These are phyloP conservation scores for Salix dunnii DNA, from an alignment of 345 rosid species.

Conservation along the genomic window DNA sequence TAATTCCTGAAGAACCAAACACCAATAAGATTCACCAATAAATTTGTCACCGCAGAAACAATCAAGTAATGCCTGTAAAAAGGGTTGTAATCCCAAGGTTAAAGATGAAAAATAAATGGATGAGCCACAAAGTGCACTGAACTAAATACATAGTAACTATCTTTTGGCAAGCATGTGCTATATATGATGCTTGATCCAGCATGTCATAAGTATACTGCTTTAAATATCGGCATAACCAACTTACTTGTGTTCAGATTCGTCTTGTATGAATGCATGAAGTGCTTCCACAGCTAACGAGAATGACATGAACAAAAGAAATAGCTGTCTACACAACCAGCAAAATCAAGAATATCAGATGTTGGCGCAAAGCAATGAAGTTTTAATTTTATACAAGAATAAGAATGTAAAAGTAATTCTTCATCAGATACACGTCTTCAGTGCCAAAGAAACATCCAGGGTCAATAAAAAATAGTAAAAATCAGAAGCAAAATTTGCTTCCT, in stretches of 20 bases:
- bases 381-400: background rate
- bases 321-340: constrained; percentile 94
- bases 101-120: background rate
- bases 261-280: constrained; percentile 97
- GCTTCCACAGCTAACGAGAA: constrained; percentile 98
- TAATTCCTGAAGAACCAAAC: constrained; percentile 97
- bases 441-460: background rate
- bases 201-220: background rate
- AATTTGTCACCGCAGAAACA: constrained; percentile 94
- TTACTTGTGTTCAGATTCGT: constrained; percentile 98
- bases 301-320: constrained; percentile 97
- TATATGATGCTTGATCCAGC: background rate
- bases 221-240: constrained; percentile 20
- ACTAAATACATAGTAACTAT: background rate
- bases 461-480: background rate
- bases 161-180: background rate
- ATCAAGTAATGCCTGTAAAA: constrained; percentile 86
- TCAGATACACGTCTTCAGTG: background rate
- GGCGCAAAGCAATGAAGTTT: constrained; percentile 22
- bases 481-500: background rate
- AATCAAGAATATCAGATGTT: constrained; percentile 43
- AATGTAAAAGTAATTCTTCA: background rate
- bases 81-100: background rate
- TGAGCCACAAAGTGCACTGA: background rate
- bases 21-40: constrained; percentile 87